Percentiles rank a stretch among this genome's conserved stretches.
Evolutionary conservation across 1,284 basidiomycete species (phyloP).

Genomic region (Leccinum variabile): DNA sequence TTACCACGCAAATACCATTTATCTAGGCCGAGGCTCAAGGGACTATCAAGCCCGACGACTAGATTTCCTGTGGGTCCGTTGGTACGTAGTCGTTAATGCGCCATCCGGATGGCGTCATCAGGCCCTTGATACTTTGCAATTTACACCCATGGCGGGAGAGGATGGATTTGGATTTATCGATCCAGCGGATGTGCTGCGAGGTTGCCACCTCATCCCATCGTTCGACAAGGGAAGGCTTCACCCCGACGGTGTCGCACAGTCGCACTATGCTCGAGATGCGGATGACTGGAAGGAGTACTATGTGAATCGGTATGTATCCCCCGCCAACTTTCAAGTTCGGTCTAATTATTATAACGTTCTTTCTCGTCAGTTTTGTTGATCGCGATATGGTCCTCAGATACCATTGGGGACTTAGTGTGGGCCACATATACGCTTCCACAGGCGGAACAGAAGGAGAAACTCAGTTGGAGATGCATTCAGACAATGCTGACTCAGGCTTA

Average conservation of each 20-base stretch:
- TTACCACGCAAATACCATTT: no score
- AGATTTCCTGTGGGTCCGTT: no score
- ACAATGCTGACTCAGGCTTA: not conserved
- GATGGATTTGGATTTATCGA: not conserved
- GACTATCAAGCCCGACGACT: no score
- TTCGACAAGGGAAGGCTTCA: not conserved
- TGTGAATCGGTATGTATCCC: not conserved
- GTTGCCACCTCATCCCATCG: not conserved
- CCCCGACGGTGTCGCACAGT: not conserved
- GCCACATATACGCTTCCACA: not conserved
- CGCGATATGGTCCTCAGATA: not conserved
- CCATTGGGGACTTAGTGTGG: not conserved
- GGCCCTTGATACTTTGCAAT: not conserved
- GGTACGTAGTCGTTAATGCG: no score
- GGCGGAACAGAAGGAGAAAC: not conserved
- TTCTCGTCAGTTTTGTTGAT: not conserved
- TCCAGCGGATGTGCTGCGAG: not conserved
- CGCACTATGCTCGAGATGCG: not conserved
- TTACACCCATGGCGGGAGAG: not conserved
- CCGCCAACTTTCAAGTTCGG: not conserved
- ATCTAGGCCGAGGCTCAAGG: no score
- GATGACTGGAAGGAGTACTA: not conserved
- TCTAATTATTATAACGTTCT: not conserved
- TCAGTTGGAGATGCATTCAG: not conserved
- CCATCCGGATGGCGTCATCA: no score